Evolutionary conservation across 2,329 filamentous ascomycete species (phyloP), one percentile per base, ranked within the genome.

Genomic region (Cryphonectria japonica): DNA sequence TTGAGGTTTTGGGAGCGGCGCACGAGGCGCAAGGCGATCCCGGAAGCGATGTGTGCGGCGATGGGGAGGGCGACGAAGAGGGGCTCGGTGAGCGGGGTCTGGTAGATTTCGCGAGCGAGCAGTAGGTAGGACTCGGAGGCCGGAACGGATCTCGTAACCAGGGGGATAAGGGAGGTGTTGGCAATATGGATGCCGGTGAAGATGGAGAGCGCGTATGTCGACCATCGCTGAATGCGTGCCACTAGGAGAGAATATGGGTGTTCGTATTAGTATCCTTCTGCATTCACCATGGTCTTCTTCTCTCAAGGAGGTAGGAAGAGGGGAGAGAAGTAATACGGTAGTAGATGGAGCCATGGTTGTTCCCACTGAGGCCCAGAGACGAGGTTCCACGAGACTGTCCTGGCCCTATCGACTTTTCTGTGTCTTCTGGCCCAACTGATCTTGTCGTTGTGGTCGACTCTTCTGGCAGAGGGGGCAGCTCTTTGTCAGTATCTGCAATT

Each of bases 101-200:
- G 95, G 84, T 98, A 98, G 80, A 96, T 90, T 65, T 97, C 95
- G 73, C 95, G 90, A 39, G 94, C 95, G 80, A 97, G 93, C 74
- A 98, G 91, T 65, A 98, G 90, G 81, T 94, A 97, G 66, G 90
- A 90, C 79, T 98, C 95, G 72, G 92, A 92, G 67, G 89, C 87
- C 11, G 91, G 83, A 8, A 96, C 88, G 62, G 92, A 93, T 70
- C 86, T 88, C 57, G 92, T 93, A 66, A 91, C 76, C 52, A 96
- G 88, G 0, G 94, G 94, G 74, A 97, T 91, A 60, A 97, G 80
- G 9, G 93, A 93, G 46, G 93, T 95, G 76, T 95, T 97, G 77
- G 90, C 86, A 73, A 96, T 84, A 82, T 97, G 94, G 70, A 96
- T 85, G 41, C 89, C 85, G 46, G 91, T 87, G 83, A 95, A 97